Evolutionary conservation across 1,284 basidiomycete genomes (phyloP), one percentile per base, ranked within the genome.

Genomic region (Anthracocystis walkeri): DNA sequence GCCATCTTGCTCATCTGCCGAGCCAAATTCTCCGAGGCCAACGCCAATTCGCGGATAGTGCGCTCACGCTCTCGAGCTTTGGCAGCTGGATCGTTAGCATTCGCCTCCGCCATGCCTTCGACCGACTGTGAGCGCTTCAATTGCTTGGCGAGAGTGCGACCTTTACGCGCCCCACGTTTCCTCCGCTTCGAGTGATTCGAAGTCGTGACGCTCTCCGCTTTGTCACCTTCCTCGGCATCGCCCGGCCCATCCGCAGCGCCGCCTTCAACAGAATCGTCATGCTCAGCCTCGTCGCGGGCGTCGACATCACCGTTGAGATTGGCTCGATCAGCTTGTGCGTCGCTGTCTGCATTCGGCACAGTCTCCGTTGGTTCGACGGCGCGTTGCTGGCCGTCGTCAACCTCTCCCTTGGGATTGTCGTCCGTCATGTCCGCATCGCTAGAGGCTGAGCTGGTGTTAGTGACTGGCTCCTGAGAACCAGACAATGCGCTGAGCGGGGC

Each of bases 151-250:
- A 77, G 62, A 8, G 75, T 79, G 8, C 77, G 58, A 18, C 77
- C 77, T 49, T 80, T 80, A 11, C 79, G 68, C 23, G 79, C 79
- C 7, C 79, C 79, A 12, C 79, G 60, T 40, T 80, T 80, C 16
- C 79, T 48, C 27, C 79, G 40, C 56, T 80, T 80, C 3, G 79
- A 72, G 45, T 79, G 59, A n/a, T 66, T 68, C 8, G 74, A 72
- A 0, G 72, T 70, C 6, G 68, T 56, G 35, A 71, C 45, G 56
- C 65, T 68, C 21, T 67, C 59, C 0, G 76, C 31, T 42, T 64
- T 66, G 33, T 60, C 61, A 18, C 45, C 51, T 8, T 63, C 58
- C 38, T 56, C 53, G 12, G 31, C 31, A 3, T 41, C 48, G 10
- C 23, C 35, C 14, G 50, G 33, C 12, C 51, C 35, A 41, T 58